Conservation (phyloP, 1,284 basidiomycete species). For the Tilletia caries region DNA sequence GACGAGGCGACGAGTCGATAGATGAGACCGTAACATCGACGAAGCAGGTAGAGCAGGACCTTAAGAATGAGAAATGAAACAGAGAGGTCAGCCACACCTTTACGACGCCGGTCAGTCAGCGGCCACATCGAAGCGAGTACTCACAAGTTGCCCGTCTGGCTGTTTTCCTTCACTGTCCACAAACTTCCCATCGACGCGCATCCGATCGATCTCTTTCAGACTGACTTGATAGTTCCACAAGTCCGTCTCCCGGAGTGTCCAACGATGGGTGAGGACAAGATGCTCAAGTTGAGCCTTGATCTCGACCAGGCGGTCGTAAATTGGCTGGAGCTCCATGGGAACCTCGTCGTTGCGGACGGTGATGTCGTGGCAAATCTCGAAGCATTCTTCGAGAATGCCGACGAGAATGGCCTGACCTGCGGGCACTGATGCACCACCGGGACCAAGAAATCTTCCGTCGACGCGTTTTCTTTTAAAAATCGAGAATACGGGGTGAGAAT, state of each 20-base stretch:
- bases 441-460: slow-evolving; percentile 91
- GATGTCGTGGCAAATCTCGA: slow-evolving; percentile 94
- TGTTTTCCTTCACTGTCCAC: slow-evolving; percentile 88
- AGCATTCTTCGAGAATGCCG: slow-evolving; percentile 91
- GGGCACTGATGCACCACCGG: slow-evolving; percentile 79
- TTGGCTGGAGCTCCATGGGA: slow-evolving; percentile 80
- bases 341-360: slow-evolving; percentile 88
- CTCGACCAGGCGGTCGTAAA: slow-evolving; percentile 84
- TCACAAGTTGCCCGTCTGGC: slow-evolving; percentile 82
- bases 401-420: slow-evolving; percentile 69
- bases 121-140: slow-evolving; percentile 40
- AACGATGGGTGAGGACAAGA: slow-evolving; percentile 87
- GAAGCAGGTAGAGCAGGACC: slow-evolving; percentile 75
- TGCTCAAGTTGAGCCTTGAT: slow-evolving; percentile 83
- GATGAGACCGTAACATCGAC: slow-evolving; percentile 93
- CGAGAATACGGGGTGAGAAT: slow-evolving; percentile 58
- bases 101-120: background rate
- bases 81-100: background rate
- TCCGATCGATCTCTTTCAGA: slow-evolving; percentile 92
- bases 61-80: background rate
- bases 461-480: slow-evolving; percentile 65
- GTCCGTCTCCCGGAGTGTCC: slow-evolving; percentile 95
- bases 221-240: slow-evolving; percentile 74
- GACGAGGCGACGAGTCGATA: slow-evolving; percentile 92
- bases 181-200: slow-evolving; percentile 95